Percentiles rank a stretch among this genome's conserved stretches.
phyloP scores from a whole-genome alignment of 441 rosid species.

The Populus tomentosa region DNA sequence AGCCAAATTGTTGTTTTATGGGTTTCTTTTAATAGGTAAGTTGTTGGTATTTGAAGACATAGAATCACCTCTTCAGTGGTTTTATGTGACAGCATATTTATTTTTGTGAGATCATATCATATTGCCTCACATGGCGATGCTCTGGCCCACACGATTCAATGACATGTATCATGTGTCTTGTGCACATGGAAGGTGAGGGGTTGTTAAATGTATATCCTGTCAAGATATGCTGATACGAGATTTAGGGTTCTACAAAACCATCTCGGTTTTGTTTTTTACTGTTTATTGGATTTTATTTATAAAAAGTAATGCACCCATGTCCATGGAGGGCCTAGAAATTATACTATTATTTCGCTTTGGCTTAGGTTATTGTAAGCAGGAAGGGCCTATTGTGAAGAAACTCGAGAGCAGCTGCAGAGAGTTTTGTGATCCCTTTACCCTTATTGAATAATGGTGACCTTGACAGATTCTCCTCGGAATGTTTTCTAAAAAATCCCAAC shows the following conservation, averaged over 20 bases:
- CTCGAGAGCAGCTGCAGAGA: not conserved
- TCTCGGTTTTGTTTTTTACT: not conserved
- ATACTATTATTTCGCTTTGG: not conserved
- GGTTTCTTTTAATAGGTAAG: conserved; percentile 8
- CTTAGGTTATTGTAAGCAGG: not conserved
- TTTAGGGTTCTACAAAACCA: not conserved
- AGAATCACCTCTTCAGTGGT: conserved; percentile 23
- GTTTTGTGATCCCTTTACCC: not conserved
- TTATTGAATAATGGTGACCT: not conserved
- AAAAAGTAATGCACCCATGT: not conserved
- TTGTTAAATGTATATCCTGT: not conserved
- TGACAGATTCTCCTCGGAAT: not conserved
- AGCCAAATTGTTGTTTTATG: conserved; percentile 19
- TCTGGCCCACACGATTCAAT: conserved; percentile 8
- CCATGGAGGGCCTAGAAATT: not conserved
- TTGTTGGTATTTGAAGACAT: conserved; percentile 10
- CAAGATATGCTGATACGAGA: not conserved
- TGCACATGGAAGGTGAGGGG: conserved; percentile 23
- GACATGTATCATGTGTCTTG: conserved; percentile 6
- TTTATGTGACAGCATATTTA: conserved; percentile 9
- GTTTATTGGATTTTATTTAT: not conserved
- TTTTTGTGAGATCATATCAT: not conserved
- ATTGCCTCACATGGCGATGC: conserved; percentile 16
- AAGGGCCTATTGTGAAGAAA: not conserved
- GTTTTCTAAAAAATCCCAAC: not conserved